Evolutionary conservation across 139 green algal species (phyloP), one percentile per base, ranked within the genome.

Genomic region (Tetradesmus lagerheimii): DNA sequence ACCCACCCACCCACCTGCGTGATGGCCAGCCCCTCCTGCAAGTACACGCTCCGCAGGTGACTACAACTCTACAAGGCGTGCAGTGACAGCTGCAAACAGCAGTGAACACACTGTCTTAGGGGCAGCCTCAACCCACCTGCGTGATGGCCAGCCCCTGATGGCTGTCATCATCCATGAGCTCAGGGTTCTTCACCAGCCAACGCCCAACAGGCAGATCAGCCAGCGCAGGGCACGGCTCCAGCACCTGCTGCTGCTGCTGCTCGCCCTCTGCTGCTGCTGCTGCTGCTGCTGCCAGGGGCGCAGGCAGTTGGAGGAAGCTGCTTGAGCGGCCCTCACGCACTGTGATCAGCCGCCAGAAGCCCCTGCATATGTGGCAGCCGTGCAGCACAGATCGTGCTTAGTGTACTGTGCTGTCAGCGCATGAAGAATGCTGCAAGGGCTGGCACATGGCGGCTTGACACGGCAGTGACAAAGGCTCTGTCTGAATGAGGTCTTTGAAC

Each of bases 291-390:
- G n/a, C n/a, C n/a, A n/a, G n/a, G n/a, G 84, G 20, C 20, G 75
- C 83, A n/a, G 89, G 86, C 31, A 90, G 81, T 0, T 91, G 93
- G 76, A 95, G 87, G 88, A 93, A 95, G 43, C 45, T 92, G 11
- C 34, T n/a, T 1, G 38, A 14, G 45, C 86, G 82, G 34, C 91
- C 93, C 83, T 93, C 90, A 12, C 93, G 90, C 31, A 95, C 91
- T 29, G 88, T 38, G 43, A 95, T 35, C 37, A 92, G 57, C 6
- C 93, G 90, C 93, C 93, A 95, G 84, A 93, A 95, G 85, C 93
- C 71, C 12, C 75, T 83, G 31, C 11, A 53, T 14, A 83, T 78
- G 77, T 92, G 91, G 87, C 91, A 85, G 77, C 47, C 39, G 66
- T 25, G 34, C 4, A 15, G 41, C 78, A 84, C 41, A 64, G 41